Percentiles rank a stretch among this genome's conserved stretches.
Conservation (phyloP, 306 rosid species). For the Quercus aquifolioides region DNA sequence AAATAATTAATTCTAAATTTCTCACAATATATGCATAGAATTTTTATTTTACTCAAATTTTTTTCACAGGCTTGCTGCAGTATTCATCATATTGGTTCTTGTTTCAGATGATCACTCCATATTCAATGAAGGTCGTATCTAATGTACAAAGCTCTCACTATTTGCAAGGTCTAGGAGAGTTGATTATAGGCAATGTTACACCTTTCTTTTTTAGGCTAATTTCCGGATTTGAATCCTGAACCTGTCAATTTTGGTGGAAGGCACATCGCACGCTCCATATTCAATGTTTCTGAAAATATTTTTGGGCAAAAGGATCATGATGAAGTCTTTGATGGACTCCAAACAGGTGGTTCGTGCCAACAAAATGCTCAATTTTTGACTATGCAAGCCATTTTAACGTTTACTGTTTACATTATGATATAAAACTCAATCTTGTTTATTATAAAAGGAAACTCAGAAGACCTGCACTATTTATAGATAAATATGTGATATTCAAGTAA, state of each 20-base stretch:
- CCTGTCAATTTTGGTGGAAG: too few relatives aligned
- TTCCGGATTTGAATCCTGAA: too few relatives aligned
- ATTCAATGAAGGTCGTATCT: background rate
- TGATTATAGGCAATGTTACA: too few relatives aligned
- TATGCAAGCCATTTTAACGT: background rate
- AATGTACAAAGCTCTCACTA: too few relatives aligned
- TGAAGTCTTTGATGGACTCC: background rate
- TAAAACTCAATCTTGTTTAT: background rate
- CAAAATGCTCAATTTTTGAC: background rate
- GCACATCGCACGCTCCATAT: background rate
- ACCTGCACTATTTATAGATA: background rate
- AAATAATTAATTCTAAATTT: constrained; percentile 12
- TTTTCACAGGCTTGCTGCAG: background rate
- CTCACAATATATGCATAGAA: background rate
- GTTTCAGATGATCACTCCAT: background rate
- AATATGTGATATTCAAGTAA: constrained; percentile 23
- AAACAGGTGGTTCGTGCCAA: background rate
- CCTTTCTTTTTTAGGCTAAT: too few relatives aligned
- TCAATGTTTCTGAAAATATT: background rate
- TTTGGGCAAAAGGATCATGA: background rate
- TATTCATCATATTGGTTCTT: background rate
- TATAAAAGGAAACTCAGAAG: background rate
- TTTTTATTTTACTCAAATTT: background rate
- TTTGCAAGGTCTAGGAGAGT: too few relatives aligned
- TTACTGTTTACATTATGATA: background rate